These are phyloP conservation scores for Dactylella cylindrospora DNA, from an alignment of 2,329 filamentous ascomycete genomes.

Conservation along the genomic window DNA sequence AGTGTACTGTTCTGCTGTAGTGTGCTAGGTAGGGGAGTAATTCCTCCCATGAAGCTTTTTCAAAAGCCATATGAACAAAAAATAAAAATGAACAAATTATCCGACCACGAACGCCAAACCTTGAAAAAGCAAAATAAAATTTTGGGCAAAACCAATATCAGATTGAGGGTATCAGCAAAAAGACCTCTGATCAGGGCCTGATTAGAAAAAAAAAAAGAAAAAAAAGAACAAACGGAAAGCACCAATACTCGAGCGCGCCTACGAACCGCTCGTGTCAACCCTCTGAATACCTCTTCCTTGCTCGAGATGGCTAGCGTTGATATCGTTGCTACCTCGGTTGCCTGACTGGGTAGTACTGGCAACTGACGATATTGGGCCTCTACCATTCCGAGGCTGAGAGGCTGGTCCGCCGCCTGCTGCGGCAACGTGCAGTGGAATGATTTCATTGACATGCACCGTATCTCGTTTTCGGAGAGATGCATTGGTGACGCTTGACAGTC, in stretches of 20 bases:
- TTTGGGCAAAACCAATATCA: conserved; percentile 15
- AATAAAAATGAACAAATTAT: conserved; percentile 19
- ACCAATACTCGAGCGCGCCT: background rate
- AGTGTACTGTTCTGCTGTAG: no score
- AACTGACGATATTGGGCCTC: conserved; percentile 30
- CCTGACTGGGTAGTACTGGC: conserved; percentile 11
- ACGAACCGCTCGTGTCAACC: conserved; percentile 39
- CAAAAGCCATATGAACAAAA: no score
- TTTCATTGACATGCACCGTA: conserved; percentile 40
- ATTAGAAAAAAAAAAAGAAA: background rate
- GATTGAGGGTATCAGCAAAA: no score
- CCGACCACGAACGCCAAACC: conserved; percentile 19
- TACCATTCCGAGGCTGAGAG: background rate
- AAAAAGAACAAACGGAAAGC: conserved; percentile 1
- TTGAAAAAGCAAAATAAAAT: background rate
- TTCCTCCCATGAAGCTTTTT: no score
- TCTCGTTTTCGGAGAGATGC: conserved; percentile 34
- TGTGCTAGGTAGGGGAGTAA: no score
- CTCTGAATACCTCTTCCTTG: conserved; percentile 30
- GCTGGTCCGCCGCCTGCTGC: conserved; percentile 31
- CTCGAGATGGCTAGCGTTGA: conserved; percentile 15
- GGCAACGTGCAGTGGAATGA: conserved; percentile 32
- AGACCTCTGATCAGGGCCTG: no score
- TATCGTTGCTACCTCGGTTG: conserved; percentile 16
- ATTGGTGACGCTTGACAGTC: conserved; percentile 41